Conservation (phyloP, 257 asterid genomes). For the Orobanche coerulescens region DNA sequence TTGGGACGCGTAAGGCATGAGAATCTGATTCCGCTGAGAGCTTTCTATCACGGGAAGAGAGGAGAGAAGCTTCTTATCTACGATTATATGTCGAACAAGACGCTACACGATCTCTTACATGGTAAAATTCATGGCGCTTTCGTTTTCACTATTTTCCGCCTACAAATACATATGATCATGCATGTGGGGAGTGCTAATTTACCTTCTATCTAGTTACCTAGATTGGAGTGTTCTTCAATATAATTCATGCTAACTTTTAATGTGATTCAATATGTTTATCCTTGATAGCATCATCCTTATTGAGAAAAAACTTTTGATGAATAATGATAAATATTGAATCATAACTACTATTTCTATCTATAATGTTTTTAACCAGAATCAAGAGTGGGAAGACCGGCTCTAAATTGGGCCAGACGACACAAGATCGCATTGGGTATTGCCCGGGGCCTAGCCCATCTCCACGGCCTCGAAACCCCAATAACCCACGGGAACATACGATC, state of each 20-base stretch:
- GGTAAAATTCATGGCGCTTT: conserved; percentile 37
- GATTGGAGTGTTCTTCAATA: too few relatives aligned
- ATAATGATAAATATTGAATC: neutral
- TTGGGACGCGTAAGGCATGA: conserved; percentile 83
- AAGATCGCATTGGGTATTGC: conserved; percentile 86
- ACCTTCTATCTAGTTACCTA: neutral
- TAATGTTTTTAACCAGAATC: conserved; percentile 47
- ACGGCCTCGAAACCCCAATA: conserved; percentile 73
- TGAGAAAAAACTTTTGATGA: neutral
- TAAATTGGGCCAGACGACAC: conserved; percentile 92
- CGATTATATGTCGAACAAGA: conserved; percentile 68
- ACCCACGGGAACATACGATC: conserved; percentile 87
- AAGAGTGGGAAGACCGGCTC: conserved; percentile 72
- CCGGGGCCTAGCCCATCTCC: conserved; percentile 86
- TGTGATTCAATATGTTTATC: neutral
- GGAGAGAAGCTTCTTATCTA: conserved; percentile 96
- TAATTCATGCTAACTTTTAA: too few relatives aligned
- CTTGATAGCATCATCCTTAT: neutral
- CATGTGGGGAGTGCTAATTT: neutral
- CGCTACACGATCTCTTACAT: conserved; percentile 78
- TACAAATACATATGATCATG: neutral
- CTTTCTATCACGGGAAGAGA: conserved; percentile 93
- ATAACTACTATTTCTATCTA: neutral
- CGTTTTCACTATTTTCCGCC: neutral
- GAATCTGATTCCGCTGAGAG: conserved; percentile 85